These are phyloP conservation scores for Dimargaris xerosporica DNA, from an alignment of 192 early-diverging fungal genomes.

Conservation along the genomic window DNA sequence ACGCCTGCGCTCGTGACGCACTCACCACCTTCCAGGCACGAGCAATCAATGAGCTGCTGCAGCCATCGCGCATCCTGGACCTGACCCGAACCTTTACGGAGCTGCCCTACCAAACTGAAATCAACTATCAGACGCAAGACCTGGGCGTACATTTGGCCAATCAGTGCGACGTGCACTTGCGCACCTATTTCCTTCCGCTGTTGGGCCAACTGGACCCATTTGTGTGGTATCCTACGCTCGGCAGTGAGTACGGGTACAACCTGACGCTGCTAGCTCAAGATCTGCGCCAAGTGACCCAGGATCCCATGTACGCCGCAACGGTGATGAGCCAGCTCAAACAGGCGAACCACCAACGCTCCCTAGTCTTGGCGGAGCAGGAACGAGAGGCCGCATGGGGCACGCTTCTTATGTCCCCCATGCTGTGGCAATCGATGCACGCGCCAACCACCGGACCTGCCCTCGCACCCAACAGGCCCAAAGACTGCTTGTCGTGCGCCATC, in stretches of 20 bases:
- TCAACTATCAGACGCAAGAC: not conserved
- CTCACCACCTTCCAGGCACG: no score
- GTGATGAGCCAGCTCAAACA: not conserved
- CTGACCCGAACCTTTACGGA: not conserved
- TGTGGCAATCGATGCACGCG: not conserved
- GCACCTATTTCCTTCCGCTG: not conserved
- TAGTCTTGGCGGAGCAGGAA: not conserved
- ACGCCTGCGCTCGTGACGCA: no score
- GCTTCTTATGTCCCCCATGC: not conserved
- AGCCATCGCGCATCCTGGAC: not conserved
- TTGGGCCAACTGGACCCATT: not conserved
- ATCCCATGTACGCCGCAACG: not conserved
- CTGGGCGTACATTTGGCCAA: not conserved
- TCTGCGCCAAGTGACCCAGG: not conserved
- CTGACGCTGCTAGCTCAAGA: not conserved
- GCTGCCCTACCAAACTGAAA: not conserved
- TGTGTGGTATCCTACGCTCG: not conserved
- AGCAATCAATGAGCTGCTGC: not conserved
- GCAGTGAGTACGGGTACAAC: not conserved
- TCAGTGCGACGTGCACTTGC: not conserved
- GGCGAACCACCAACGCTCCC: not conserved
- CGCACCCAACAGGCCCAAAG: no score
- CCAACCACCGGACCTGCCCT: not conserved
- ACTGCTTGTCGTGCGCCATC: not conserved
- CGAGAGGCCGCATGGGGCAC: conserved; percentile 6